These are phyloP conservation scores for Yamadazyma blattariae DNA, from an alignment of 1,139 yeast species.

Conservation along the genomic window DNA sequence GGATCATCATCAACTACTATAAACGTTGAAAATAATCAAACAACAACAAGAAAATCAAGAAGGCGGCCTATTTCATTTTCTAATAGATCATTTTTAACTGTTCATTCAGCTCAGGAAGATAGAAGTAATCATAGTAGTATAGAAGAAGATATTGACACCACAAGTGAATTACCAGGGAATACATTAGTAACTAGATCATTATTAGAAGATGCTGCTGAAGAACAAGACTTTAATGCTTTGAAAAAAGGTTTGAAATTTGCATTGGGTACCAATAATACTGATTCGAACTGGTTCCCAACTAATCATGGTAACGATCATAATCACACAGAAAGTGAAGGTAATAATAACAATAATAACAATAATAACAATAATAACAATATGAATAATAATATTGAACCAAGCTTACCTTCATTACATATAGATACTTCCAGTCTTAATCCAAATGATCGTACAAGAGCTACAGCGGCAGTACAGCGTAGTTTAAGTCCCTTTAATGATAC, in stretches of 20 bases:
- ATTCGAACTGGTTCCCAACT: slow-evolving; percentile 32
- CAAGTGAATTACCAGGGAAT: neutral
- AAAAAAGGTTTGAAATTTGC: slow-evolving; percentile 38
- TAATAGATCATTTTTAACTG: slow-evolving; percentile 1
- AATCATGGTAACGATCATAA: neutral
- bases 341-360: neutral
- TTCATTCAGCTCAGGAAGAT: slow-evolving; percentile 1
- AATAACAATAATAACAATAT: too few relatives aligned
- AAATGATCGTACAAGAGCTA: neutral
- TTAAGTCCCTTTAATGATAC: slow-evolving; percentile 1
- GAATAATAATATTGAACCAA: neutral
- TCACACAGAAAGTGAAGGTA: neutral
- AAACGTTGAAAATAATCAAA: neutral
- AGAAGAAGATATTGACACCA: neutral
- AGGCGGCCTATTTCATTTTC: slow-evolving; percentile 4
- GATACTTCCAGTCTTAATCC: neutral
- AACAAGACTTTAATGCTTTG: slow-evolving; percentile 32
- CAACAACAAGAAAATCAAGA: slow-evolving; percentile 1
- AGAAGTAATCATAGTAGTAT: too few relatives aligned
- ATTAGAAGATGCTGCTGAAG: slow-evolving; percentile 23
- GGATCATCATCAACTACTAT: neutral
- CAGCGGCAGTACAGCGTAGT: too few relatives aligned
- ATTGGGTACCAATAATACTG: slow-evolving; percentile 27
- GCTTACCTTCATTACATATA: neutral
- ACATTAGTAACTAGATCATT: slow-evolving; percentile 9